Percentiles rank a stretch among this genome's conserved stretches.
These are phyloP conservation scores for Vanrija sp. DNA, from an alignment of 1,284 basidiomycete species.

Conservation along the genomic window DNA sequence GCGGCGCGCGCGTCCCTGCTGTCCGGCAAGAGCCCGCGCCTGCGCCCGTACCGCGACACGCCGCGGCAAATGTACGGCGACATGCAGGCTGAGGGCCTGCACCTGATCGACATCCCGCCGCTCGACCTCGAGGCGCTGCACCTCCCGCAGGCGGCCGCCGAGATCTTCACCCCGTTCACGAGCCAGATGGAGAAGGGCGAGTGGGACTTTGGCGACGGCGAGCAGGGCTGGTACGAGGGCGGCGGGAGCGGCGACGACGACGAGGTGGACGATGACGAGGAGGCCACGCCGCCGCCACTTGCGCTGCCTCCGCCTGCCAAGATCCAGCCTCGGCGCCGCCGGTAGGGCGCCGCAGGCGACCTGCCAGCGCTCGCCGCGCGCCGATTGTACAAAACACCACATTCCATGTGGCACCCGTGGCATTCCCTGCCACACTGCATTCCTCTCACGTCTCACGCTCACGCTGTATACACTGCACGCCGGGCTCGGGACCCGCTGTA, in stretches of 20 bases:
- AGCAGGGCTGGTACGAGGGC: constrained; percentile 20
- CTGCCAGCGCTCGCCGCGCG: too few relatives aligned
- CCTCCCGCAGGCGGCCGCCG: not conserved
- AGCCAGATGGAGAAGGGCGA: constrained; percentile 21
- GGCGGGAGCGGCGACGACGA: constrained; percentile 4
- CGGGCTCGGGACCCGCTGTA: too few relatives aligned
- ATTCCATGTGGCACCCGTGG: too few relatives aligned
- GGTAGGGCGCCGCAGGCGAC: too few relatives aligned
- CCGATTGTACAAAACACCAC: too few relatives aligned
- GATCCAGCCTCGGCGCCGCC: too few relatives aligned
- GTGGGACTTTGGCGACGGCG: constrained; percentile 23
- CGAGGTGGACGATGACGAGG: not conserved
- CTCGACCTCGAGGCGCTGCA: constrained; percentile 17
- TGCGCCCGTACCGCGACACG: constrained; percentile 24
- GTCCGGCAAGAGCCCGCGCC: constrained; percentile 21
- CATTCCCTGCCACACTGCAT: too few relatives aligned
- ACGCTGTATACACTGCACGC: too few relatives aligned
- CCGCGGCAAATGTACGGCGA: constrained; percentile 31
- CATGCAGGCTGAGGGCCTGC: constrained; percentile 25
- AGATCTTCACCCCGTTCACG: constrained; percentile 19
- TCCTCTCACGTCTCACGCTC: too few relatives aligned
- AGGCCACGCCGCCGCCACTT: too few relatives aligned
- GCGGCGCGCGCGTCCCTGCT: constrained; percentile 11
- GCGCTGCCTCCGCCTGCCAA: too few relatives aligned
- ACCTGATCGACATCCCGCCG: constrained; percentile 14